Conservation (phyloP, 345 rosid genomes). For the Dimocarpus longan region DNA sequence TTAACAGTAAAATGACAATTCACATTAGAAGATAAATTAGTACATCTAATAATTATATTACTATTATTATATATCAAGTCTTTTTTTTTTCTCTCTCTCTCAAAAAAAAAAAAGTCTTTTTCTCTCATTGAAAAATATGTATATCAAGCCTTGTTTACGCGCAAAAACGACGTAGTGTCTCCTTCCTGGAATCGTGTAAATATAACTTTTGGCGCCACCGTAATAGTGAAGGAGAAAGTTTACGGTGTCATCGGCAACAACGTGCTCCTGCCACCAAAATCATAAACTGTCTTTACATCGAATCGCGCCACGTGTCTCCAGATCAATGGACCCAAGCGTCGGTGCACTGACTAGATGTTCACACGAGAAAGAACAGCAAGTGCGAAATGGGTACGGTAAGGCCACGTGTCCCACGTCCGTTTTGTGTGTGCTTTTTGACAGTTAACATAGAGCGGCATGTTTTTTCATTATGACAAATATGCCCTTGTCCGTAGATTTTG, state of each 20-base stretch:
- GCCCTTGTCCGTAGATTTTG: not conserved
- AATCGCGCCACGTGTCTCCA: not conserved
- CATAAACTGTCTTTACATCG: not conserved
- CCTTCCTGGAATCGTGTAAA: not conserved
- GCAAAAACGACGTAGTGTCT: not conserved
- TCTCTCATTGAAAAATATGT: too few species aligned
- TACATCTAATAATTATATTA: too few species aligned
- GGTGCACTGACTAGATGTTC: not conserved
- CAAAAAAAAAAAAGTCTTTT: too few species aligned
- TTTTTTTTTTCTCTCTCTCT: too few species aligned
- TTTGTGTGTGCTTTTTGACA: not conserved
- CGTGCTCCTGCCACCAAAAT: constrained; percentile 31
- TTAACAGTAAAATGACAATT: too few species aligned
- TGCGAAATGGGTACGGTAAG: not conserved
- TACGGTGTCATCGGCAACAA: constrained; percentile 19
- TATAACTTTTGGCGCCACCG: not conserved
- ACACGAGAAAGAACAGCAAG: not conserved
- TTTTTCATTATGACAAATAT: constrained; percentile 1
- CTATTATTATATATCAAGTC: too few species aligned
- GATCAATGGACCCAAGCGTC: not conserved
- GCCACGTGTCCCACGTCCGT: not conserved
- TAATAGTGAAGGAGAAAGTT: not conserved
- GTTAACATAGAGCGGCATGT: not conserved
- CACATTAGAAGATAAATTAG: too few species aligned
- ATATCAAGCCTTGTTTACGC: too few species aligned